These are phyloP conservation scores for Myrica gale DNA, from an alignment of 306 rosid species.

Conservation along the genomic window DNA sequence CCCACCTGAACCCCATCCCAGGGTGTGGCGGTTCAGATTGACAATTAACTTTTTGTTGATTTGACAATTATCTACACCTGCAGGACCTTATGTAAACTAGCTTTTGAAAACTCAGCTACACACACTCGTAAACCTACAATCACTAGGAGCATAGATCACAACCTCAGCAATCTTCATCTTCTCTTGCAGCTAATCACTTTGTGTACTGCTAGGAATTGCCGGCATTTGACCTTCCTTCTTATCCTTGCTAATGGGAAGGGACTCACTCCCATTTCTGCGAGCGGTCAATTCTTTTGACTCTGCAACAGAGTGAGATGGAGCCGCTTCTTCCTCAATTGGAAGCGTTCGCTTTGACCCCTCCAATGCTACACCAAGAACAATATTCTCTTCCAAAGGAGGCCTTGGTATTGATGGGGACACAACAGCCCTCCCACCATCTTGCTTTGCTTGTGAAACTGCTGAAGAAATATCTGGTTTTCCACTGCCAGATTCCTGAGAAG, in stretches of 20 bases:
- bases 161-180: slow-evolving; percentile 26
- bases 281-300: slow-evolving; percentile 69
- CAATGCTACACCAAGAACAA: slow-evolving; percentile 90
- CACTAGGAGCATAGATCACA: slow-evolving; percentile 18
- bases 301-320: slow-evolving; percentile 31
- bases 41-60: neutral
- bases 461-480: slow-evolving; percentile 42
- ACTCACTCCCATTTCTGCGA: slow-evolving; percentile 47
- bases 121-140: slow-evolving; percentile 30
- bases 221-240: slow-evolving; percentile 55
- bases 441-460: slow-evolving; percentile 47
- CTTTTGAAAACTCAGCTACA: slow-evolving; percentile 66
- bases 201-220: slow-evolving; percentile 40
- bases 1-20: no score
- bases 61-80: slow-evolving; percentile 8
- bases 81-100: slow-evolving; percentile 37
- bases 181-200: slow-evolving; percentile 40
- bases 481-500: slow-evolving; percentile 36
- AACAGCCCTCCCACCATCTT: slow-evolving; percentile 54
- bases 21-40: neutral
- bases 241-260: slow-evolving; percentile 50
- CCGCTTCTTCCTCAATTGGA: slow-evolving; percentile 72
- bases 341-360: slow-evolving; percentile 95
- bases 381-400: slow-evolving; percentile 74
- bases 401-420: slow-evolving; percentile 36